phyloP scores from a whole-genome alignment of 2,329 filamentous ascomycete genomes.

The Colletotrichum sp. region DNA sequence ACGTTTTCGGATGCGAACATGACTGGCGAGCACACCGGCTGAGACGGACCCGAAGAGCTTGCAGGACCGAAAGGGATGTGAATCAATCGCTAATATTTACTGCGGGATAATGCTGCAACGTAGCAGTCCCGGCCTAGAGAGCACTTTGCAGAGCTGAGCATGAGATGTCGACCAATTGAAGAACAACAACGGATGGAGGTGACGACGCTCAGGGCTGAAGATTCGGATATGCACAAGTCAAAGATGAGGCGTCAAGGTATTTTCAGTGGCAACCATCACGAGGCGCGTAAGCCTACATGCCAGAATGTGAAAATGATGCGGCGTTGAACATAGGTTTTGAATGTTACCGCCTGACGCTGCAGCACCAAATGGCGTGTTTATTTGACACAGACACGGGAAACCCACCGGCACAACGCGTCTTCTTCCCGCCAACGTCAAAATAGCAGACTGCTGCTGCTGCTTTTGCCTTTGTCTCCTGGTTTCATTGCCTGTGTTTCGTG shows the following conservation, averaged over 20 bases:
- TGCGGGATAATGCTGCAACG: not conserved
- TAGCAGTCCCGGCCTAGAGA: not conserved
- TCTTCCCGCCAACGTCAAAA: not conserved
- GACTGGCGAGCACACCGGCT: not conserved
- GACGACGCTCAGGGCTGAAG: not conserved
- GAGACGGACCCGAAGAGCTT: not conserved
- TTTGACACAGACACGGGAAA: not conserved
- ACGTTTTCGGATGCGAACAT: not conserved
- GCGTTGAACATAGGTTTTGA: not conserved
- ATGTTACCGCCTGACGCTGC: not conserved
- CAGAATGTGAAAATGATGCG: not conserved
- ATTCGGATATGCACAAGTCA: not conserved
- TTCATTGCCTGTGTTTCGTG: slow-evolving; percentile 8
- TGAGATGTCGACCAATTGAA: not conserved
- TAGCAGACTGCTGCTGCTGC: not conserved
- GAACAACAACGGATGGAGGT: not conserved
- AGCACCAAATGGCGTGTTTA: not conserved
- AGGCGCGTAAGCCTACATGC: not conserved
- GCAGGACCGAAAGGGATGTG: not conserved
- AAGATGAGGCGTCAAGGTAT: not conserved
- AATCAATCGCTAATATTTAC: not conserved
- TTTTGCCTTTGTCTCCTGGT: not conserved
- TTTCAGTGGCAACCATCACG: not conserved
- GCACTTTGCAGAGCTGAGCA: not conserved
- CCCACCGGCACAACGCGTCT: not conserved